Percentiles rank a stretch among this genome's conserved stretches.
phyloP scores from a whole-genome alignment of 2,329 filamentous ascomycete species.

The Penicillium corylophilum region DNA sequence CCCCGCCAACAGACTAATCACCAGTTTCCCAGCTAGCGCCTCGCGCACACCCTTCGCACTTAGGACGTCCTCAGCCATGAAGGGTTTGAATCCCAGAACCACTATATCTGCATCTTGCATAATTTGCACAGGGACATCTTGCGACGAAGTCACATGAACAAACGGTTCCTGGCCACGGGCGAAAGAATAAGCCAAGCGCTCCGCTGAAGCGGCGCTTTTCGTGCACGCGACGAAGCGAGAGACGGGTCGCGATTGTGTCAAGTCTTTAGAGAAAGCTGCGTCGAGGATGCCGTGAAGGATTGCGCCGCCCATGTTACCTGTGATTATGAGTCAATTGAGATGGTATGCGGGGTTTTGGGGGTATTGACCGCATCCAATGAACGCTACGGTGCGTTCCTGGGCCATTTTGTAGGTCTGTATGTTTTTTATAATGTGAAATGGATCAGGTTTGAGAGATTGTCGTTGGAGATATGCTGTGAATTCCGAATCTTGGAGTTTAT shows the following conservation, averaged over 20 bases:
- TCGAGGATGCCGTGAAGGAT: constrained; percentile 36
- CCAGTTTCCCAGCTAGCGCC: constrained; percentile 45
- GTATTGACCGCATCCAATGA: constrained; percentile 22
- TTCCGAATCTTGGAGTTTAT: background rate
- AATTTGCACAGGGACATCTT: constrained; percentile 32
- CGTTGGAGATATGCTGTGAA: background rate
- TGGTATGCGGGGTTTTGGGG: background rate
- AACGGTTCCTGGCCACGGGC: constrained; percentile 31
- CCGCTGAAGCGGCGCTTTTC: constrained; percentile 36
- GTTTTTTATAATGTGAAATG: background rate
- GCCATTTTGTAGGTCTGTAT: constrained; percentile 3
- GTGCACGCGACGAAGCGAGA: constrained; percentile 43
- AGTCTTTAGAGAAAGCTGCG: constrained; percentile 16
- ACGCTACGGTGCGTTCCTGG: constrained; percentile 13
- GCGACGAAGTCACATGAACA: constrained; percentile 35
- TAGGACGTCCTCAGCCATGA: constrained; percentile 43
- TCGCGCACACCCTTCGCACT: constrained; percentile 35
- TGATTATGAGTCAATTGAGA: constrained; percentile 5
- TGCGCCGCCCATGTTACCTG: constrained; percentile 40
- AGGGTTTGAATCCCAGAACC: constrained; percentile 49
- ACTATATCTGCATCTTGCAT: constrained; percentile 40
- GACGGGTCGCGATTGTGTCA: constrained; percentile 6
- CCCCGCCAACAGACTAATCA: constrained; percentile 53
- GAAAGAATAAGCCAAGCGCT: constrained; percentile 28
- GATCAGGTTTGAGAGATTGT: background rate